Percentiles rank a stretch among this genome's conserved stretches.
Evolutionary conservation across 1,284 basidiomycete species (phyloP).

Genomic region (Ustilago nuda): DNA sequence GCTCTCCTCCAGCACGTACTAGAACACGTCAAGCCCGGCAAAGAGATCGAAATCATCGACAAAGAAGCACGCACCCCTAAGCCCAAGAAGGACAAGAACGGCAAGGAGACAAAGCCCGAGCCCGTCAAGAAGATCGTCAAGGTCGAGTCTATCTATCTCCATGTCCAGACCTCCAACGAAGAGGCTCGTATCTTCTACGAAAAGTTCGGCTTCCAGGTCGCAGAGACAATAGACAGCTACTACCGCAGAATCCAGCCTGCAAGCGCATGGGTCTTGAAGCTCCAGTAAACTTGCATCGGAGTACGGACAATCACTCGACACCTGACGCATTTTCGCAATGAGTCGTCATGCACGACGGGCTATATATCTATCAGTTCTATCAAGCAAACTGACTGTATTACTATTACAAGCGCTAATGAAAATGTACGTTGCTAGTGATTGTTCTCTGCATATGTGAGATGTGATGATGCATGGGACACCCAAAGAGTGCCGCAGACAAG

Average conservation of each 20-base stretch:
- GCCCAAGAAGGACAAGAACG: conserved; percentile 55
- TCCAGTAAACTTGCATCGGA: conserved; percentile 14
- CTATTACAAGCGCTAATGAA: conserved; percentile 4
- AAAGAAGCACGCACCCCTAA: conserved; percentile 27
- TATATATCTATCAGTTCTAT: not conserved
- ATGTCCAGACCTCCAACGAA: conserved; percentile 70
- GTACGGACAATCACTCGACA: not conserved
- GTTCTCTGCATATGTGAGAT: not conserved
- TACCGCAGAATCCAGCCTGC: conserved; percentile 66
- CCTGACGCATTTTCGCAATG: not conserved
- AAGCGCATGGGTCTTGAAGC: conserved; percentile 69
- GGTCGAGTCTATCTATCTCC: conserved; percentile 67
- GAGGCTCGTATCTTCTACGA: conserved; percentile 69
- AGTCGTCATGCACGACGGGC: not conserved
- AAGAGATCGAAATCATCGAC: conserved; percentile 40
- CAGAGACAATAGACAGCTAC: conserved; percentile 61
- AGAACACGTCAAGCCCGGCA: conserved; percentile 63
- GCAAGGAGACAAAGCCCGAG: conserved; percentile 48
- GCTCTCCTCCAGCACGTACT: conserved; percentile 67
- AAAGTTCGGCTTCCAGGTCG: conserved; percentile 68
- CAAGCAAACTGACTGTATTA: conserved; percentile 13
- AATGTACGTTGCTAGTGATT: conserved; percentile 7
- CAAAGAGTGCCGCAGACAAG: no score
- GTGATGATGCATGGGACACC: not conserved
- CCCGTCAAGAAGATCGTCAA: conserved; percentile 42